A percentile compares a stretch with the other conserved stretches of the same genome.
Conservation (phyloP, 2,329 filamentous ascomycete genomes). For the Paraconiothyrium sp. region DNA sequence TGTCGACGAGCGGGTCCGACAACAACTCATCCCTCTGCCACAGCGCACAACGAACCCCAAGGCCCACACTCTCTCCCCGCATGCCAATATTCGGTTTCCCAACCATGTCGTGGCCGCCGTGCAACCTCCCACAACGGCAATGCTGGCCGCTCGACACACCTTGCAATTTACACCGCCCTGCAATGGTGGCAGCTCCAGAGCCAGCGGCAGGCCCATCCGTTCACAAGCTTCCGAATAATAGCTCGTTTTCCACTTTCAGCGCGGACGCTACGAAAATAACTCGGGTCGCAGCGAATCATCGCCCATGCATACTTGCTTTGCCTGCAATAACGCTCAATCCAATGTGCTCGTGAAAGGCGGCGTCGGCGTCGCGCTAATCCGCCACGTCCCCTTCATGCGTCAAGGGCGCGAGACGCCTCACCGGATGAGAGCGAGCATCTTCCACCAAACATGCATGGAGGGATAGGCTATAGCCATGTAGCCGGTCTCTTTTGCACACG, state of each 20-base stretch:
- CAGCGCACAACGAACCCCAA: background rate
- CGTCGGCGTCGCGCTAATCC: background rate
- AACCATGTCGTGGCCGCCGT: background rate
- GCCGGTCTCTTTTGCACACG: no score
- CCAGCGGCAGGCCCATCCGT: constrained; percentile 20
- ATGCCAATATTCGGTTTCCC: background rate
- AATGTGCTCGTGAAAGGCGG: background rate
- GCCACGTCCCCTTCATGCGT: background rate
- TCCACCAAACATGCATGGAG: background rate
- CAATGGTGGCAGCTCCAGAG: constrained; percentile 9
- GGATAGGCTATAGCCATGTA: no score
- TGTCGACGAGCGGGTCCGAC: constrained; percentile 8
- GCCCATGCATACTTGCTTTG: constrained; percentile 3
- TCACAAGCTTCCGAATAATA: constrained; percentile 21
- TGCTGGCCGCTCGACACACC: background rate
- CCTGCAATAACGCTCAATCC: background rate
- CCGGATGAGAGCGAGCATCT: background rate
- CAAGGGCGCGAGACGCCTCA: background rate
- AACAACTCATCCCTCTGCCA: background rate
- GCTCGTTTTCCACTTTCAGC: constrained; percentile 23
- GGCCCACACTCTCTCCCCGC: background rate
- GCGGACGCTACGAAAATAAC: constrained; percentile 21
- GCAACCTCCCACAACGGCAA: background rate
- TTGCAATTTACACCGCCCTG: constrained; percentile 10
- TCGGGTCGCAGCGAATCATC: constrained; percentile 14